Percentiles rank a stretch among this genome's conserved stretches.
These are phyloP conservation scores for Sporothrix schenckii DNA, from an alignment of 2,329 filamentous ascomycete species.

Conservation along the genomic window DNA sequence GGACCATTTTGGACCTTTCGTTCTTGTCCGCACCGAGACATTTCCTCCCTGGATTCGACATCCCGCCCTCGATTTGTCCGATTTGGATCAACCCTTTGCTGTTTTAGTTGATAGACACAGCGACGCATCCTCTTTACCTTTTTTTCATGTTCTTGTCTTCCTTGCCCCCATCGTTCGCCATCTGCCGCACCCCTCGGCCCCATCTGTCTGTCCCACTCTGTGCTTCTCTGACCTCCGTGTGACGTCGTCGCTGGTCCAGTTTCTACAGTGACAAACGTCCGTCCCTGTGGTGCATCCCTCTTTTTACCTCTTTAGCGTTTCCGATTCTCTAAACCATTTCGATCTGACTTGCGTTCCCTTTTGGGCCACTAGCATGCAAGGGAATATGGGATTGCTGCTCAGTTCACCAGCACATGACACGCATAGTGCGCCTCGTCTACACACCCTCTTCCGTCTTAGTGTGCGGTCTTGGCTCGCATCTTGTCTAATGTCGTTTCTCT, in stretches of 20 bases:
- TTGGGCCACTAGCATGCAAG: conserved; percentile 30
- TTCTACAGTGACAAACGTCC: conserved; percentile 21
- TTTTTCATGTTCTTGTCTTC: neutral
- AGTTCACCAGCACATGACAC: conserved; percentile 27
- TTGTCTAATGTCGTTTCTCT: neutral
- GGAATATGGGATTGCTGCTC: conserved; percentile 24
- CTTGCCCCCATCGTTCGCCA: conserved; percentile 8
- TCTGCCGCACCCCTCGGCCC: neutral
- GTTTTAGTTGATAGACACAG: neutral
- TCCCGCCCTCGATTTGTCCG: conserved; percentile 18
- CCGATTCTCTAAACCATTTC: conserved; percentile 1
- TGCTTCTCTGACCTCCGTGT: conserved; percentile 8
- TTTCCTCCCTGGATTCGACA: conserved; percentile 18
- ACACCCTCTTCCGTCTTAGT: conserved; percentile 21
- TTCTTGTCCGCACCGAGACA: conserved; percentile 18
- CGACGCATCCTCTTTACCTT: conserved; percentile 15
- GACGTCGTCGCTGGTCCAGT: conserved; percentile 20
- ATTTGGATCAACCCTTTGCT: conserved; percentile 17
- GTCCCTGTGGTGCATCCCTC: conserved; percentile 13
- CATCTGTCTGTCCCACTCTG: neutral
- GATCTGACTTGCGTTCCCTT: conserved; percentile 9
- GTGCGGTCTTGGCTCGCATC: neutral
- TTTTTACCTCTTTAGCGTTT: neutral
- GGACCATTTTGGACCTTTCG: conserved; percentile 6
- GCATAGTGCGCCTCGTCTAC: conserved; percentile 17